Conservation (phyloP, 2,329 filamentous ascomycete species). For the Cytospora paraplurivora region DNA sequence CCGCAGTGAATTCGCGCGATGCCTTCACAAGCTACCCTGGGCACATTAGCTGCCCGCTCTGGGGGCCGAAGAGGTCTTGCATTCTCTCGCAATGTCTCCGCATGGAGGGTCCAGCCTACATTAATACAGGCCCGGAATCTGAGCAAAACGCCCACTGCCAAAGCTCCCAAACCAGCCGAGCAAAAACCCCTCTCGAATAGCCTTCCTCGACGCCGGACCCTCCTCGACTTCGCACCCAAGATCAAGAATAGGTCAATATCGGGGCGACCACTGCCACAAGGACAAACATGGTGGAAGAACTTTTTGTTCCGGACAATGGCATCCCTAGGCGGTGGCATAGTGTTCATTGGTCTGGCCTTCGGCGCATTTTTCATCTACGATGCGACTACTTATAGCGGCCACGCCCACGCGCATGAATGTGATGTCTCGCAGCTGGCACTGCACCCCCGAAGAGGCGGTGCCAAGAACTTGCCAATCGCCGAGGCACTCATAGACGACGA, state of each 20-base stretch:
- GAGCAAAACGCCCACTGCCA: conserved; percentile 14
- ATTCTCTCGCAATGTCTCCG: conserved; percentile 7
- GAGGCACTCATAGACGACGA: conserved; percentile 89
- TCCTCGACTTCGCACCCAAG: conserved; percentile 30
- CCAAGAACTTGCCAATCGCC: conserved; percentile 92
- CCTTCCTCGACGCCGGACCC: conserved; percentile 23
- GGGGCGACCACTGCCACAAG: conserved; percentile 54
- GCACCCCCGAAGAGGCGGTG: conserved; percentile 78
- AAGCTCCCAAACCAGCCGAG: conserved; percentile 10
- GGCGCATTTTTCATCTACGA: conserved; percentile 92
- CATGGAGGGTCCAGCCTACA: conserved; percentile 8
- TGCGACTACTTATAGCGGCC: conserved; percentile 82
- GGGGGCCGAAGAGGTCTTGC: conserved; percentile 22
- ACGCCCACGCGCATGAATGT: conserved; percentile 68
- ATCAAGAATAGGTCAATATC: conserved; percentile 48
- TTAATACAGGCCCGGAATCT: conserved; percentile 16
- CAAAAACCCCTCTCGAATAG: conserved; percentile 11
- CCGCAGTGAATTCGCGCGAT: conserved; percentile 18
- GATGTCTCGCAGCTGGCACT: conserved; percentile 83
- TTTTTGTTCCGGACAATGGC: conserved; percentile 72
- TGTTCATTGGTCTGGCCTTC: conserved; percentile 68
- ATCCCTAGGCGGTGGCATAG: conserved; percentile 73
- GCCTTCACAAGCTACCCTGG: conserved; percentile 26
- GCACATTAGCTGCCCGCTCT: conserved; percentile 22
- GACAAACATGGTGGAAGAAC: conserved; percentile 51